phyloP scores from a whole-genome alignment of 331 rosid genomes.

The Erythrophleum ivorense region DNA sequence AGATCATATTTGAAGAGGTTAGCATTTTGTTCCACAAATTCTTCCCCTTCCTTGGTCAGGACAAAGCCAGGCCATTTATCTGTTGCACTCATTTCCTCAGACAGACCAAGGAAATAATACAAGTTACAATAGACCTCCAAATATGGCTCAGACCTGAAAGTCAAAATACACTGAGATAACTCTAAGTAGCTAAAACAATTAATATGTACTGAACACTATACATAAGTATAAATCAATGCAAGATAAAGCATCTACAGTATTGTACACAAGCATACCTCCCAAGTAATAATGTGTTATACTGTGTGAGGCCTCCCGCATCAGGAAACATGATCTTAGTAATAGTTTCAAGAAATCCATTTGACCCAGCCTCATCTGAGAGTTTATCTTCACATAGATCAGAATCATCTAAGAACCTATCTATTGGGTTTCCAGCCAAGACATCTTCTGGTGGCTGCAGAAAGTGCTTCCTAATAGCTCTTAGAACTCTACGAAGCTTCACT shows the following conservation, averaged over 20 bases:
- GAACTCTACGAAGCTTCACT: constrained; percentile 90
- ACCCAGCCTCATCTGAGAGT: constrained; percentile 95
- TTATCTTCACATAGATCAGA: constrained; percentile 84
- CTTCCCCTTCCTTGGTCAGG: constrained; percentile 96
- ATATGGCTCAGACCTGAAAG: constrained; percentile 89
- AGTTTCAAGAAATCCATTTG: constrained; percentile 86
- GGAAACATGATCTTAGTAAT: constrained; percentile 74
- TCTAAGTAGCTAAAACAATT: constrained; percentile 36
- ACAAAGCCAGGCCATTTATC: constrained; percentile 99
- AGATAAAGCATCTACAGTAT: constrained; percentile 25
- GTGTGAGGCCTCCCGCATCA: constrained; percentile 71
- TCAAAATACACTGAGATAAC: constrained; percentile 41
- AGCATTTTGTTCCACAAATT: constrained; percentile 91
- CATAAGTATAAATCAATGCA: constrained; percentile 9
- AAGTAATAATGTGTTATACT: constrained; percentile 60
- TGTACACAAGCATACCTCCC: constrained; percentile 61
- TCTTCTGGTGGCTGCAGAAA: constrained; percentile 92
- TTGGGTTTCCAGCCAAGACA: constrained; percentile 77
- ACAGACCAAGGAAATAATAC: constrained; percentile 90
- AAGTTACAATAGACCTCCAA: constrained; percentile 88
- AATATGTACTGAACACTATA: constrained; percentile 18
- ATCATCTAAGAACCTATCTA: constrained; percentile 90
- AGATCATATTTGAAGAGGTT: constrained; percentile 90
- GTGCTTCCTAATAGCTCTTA: constrained; percentile 94
- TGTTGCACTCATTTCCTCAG: constrained; percentile 97